Percentiles rank a stretch among this genome's conserved stretches.
phyloP scores from a whole-genome alignment of 192 early-diverging fungal species.

The Umbelopsis isabellina region DNA sequence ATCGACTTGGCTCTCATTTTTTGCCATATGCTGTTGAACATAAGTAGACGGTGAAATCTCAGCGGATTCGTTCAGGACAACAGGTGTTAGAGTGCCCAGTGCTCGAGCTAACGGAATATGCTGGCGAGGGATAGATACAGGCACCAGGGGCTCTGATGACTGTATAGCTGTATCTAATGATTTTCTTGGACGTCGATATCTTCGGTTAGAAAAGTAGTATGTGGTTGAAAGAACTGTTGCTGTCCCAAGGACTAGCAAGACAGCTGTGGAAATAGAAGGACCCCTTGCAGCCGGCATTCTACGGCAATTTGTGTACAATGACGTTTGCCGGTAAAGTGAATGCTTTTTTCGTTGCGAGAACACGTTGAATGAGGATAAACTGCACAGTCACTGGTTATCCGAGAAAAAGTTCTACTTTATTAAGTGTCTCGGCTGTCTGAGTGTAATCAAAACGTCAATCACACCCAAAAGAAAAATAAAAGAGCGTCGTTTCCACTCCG shows the following conservation, averaged over 20 bases:
- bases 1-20: background rate
- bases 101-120: slow-evolving; percentile 14
- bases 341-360: too few relatives aligned
- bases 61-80: background rate
- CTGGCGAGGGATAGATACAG: background rate
- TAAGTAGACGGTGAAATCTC: background rate
- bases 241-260: background rate
- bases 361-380: too few relatives aligned
- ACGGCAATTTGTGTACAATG: background rate
- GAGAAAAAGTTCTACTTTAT: too few relatives aligned
- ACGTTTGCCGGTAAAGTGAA: too few relatives aligned
- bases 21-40: background rate
- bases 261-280: background rate
- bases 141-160: background rate
- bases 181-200: too few relatives aligned
- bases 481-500: background rate
- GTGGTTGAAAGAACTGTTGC: background rate
- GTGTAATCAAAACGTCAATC: too few relatives aligned
- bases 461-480: too few relatives aligned
- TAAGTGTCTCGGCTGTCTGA: too few relatives aligned
- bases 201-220: background rate
- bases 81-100: background rate
- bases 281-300: background rate
- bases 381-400: too few relatives aligned
- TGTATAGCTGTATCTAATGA: background rate